Evolutionary conservation across 768 basidiomycete species (phyloP).

Genomic region (Cystofilobasidium capitatum): DNA sequence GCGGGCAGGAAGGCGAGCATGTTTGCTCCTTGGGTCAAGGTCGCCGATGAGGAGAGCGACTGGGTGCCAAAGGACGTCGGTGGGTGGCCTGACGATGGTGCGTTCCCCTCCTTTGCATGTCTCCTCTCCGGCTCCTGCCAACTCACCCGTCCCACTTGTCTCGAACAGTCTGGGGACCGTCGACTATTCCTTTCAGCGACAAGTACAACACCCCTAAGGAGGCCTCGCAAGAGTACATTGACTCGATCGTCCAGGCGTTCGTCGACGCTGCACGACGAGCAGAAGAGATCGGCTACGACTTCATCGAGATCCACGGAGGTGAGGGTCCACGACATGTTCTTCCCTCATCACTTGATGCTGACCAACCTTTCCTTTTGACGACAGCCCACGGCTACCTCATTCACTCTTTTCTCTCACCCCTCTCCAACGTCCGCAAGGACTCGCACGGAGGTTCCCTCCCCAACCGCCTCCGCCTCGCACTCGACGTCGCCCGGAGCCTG

Average conservation of each 20-base stretch:
- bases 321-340: constrained; percentile 28
- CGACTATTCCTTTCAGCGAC: constrained; percentile 49
- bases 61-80: constrained; percentile 48
- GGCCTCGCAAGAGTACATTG: constrained; percentile 51
- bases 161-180: constrained; percentile 55
- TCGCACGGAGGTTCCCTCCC: constrained; percentile 61
- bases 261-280: constrained; percentile 44
- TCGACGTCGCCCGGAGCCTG: constrained; percentile 49
- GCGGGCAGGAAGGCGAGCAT: constrained; percentile 64
- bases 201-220: constrained; percentile 52
- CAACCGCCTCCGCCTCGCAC: constrained; percentile 60
- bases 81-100: constrained; percentile 63
- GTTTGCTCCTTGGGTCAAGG: constrained; percentile 52
- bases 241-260: constrained; percentile 54
- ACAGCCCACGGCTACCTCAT: constrained; percentile 56
- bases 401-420: constrained; percentile 59
- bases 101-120: constrained; percentile 11
- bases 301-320: constrained; percentile 38
- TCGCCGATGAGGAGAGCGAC: constrained; percentile 21
- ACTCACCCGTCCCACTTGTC: neutral
- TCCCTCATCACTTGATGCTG: neutral
- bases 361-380: neutral
- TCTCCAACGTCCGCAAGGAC: constrained; percentile 64
- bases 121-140: neutral
- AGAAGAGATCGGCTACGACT: constrained; percentile 51